Percentiles rank a stretch among this genome's conserved stretches.
phyloP scores from a whole-genome alignment of 768 basidiomycete species.

The Strobilomyces dryophilus region DNA sequence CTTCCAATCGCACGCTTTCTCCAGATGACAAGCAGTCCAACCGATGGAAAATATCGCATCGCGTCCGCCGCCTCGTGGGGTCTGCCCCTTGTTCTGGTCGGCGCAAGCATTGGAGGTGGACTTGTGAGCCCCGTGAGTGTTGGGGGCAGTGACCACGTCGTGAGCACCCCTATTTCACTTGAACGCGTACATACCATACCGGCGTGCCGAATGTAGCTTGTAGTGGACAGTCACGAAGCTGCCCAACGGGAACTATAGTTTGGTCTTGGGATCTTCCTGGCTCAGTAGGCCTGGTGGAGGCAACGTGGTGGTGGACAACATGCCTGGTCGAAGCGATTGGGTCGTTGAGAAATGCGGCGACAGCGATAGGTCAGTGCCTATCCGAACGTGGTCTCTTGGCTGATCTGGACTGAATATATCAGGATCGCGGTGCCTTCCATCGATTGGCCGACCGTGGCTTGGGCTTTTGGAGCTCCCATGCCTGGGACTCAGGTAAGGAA shows the following conservation, averaged over 20 bases:
- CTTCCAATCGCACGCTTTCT: too few relatives aligned
- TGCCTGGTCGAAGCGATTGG: neutral
- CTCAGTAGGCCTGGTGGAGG: neutral
- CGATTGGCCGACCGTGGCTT: neutral
- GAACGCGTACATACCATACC: too few relatives aligned
- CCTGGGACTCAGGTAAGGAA: neutral
- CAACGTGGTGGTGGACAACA: neutral
- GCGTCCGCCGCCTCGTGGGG: too few relatives aligned
- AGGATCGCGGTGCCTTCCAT: neutral
- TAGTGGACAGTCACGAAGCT: neutral
- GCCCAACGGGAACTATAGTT: neutral
- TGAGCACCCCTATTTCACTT: too few relatives aligned
- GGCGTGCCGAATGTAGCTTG: neutral
- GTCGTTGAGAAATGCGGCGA: neutral
- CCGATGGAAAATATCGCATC: too few relatives aligned
- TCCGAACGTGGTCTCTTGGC: too few relatives aligned
- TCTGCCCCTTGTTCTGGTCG: too few relatives aligned
- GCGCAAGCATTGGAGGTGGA: too few relatives aligned
- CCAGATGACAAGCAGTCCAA: too few relatives aligned
- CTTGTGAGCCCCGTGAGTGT: too few relatives aligned
- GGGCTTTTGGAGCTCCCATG: neutral
- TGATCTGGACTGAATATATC: neutral
- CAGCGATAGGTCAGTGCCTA: neutral
- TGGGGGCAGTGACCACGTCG: too few relatives aligned
- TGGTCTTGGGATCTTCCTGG: neutral